Evolutionary conservation across 2,329 filamentous ascomycete species (phyloP).

Genomic region (Diaporthe citri): DNA sequence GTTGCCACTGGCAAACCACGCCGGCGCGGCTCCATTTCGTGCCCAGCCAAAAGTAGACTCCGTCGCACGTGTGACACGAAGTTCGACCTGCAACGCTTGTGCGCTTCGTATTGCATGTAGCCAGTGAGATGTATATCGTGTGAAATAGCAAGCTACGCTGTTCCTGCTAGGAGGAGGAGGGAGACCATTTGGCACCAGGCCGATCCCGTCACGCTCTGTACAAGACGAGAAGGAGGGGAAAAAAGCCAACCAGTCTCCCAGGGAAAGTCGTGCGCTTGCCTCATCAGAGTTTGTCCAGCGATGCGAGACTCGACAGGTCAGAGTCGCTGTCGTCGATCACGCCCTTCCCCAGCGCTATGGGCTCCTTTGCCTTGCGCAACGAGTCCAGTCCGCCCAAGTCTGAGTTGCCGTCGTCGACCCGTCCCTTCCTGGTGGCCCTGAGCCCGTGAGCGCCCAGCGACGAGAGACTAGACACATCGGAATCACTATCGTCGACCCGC

Average conservation of each 20-base stretch:
- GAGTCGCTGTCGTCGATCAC: constrained; percentile 23
- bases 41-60: background rate
- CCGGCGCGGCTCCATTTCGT: background rate
- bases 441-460: background rate
- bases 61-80: background rate
- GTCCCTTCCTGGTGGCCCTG: background rate
- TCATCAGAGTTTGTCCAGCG: constrained; percentile 21
- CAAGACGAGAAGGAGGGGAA: background rate
- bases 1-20: constrained; percentile 5
- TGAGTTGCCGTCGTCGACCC: background rate
- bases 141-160: background rate
- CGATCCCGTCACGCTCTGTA: background rate
- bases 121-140: background rate
- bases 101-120: background rate
- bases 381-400: background rate
- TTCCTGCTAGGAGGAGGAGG: background rate
- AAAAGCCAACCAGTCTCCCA: background rate
- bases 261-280: background rate
- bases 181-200: background rate
- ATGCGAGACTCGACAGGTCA: constrained; percentile 30
- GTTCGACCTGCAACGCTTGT: background rate
- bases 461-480: constrained; percentile 28
- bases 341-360: background rate
- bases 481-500: constrained; percentile 31
- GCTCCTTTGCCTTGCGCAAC: background rate